These are phyloP conservation scores for Liriodendron chinense DNA, from an alignment of 164 flowering plant genomes.

Conservation along the genomic window DNA sequence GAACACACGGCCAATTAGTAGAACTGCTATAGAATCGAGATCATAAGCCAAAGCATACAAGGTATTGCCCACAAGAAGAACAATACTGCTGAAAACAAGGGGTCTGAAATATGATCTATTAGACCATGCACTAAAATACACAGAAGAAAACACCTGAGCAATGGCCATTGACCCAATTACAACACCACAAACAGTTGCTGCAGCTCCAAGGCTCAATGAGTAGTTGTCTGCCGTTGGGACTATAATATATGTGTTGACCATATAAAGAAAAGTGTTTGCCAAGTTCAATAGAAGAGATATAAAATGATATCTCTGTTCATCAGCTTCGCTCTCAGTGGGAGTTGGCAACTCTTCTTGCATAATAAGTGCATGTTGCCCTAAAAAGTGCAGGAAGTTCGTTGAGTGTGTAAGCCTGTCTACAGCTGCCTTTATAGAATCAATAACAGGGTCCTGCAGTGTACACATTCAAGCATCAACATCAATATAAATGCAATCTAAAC, in stretches of 20 bases:
- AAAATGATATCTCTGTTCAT: slow-evolving; percentile 39
- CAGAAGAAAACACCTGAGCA: slow-evolving; percentile 59
- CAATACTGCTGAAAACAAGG: slow-evolving; percentile 57
- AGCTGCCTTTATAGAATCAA: slow-evolving; percentile 47
- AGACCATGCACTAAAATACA: slow-evolving; percentile 72
- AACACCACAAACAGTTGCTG: slow-evolving; percentile 62
- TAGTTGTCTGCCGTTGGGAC: slow-evolving; percentile 64
- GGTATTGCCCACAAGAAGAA: slow-evolving; percentile 48
- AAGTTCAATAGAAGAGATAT: slow-evolving; percentile 56
- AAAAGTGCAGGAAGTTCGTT: slow-evolving; percentile 47
- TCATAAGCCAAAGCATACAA: slow-evolving; percentile 62
- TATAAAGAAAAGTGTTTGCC: slow-evolving; percentile 53
- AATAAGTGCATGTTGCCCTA: slow-evolving; percentile 59
- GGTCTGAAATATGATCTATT: slow-evolving; percentile 61
- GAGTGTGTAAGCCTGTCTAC: slow-evolving; percentile 49
- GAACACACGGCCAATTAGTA: slow-evolving; percentile 49
- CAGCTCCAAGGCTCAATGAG: slow-evolving; percentile 58
- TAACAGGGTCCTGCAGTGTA: slow-evolving; percentile 44
- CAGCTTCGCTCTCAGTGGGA: slow-evolving; percentile 30
- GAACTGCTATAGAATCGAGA: slow-evolving; percentile 45
- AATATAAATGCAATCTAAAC: neutral
- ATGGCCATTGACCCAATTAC: slow-evolving; percentile 66
- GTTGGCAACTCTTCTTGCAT: slow-evolving; percentile 47
- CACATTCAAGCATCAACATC: neutral
- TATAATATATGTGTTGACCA: slow-evolving; percentile 57